Percentiles rank a stretch among this genome's conserved stretches.
These are phyloP conservation scores for Pyrenula massariospora DNA, from an alignment of 495 filamentous ascomycete genomes.

Conservation along the genomic window DNA sequence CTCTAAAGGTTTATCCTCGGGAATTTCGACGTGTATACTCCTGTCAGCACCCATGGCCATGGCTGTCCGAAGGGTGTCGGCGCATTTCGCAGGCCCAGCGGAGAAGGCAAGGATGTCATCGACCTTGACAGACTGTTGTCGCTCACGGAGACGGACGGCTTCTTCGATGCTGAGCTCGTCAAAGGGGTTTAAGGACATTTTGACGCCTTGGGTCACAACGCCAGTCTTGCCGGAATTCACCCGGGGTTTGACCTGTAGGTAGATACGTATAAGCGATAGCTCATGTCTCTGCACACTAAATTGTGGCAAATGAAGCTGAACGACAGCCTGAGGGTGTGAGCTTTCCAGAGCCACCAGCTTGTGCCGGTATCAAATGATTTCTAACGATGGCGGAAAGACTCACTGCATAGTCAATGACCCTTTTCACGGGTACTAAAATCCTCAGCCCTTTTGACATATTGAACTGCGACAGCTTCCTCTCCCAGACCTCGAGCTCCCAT, in stretches of 20 bases:
- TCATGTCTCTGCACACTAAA: too few relatives aligned
- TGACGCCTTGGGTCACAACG: conserved; percentile 82
- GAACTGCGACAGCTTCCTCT: neutral
- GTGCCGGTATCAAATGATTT: too few relatives aligned
- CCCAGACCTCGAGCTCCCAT: neutral
- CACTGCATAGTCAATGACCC: conserved; percentile 99
- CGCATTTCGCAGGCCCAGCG: conserved; percentile 75
- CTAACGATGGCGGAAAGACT: too few relatives aligned
- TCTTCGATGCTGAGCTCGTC: conserved; percentile 97
- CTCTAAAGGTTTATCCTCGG: conserved; percentile 54
- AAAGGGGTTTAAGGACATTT: conserved; percentile 98
- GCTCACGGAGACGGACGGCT: conserved; percentile 83
- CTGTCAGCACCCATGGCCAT: conserved; percentile 99
- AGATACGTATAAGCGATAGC: neutral
- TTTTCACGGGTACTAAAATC: conserved; percentile 92
- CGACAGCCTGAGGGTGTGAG: neutral
- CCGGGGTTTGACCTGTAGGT: conserved; percentile 78
- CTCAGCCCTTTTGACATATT: conserved; percentile 68
- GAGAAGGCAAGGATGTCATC: conserved; percentile 82
- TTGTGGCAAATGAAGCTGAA: neutral
- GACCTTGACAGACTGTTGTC: conserved; percentile 47
- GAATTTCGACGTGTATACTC: conserved; percentile 69
- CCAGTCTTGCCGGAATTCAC: conserved; percentile 93
- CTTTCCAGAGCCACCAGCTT: too few relatives aligned
- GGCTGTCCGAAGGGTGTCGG: conserved; percentile 81